Evolutionary conservation across 2,329 filamentous ascomycete species (phyloP).

Genomic region (Cladosporium sp.): DNA sequence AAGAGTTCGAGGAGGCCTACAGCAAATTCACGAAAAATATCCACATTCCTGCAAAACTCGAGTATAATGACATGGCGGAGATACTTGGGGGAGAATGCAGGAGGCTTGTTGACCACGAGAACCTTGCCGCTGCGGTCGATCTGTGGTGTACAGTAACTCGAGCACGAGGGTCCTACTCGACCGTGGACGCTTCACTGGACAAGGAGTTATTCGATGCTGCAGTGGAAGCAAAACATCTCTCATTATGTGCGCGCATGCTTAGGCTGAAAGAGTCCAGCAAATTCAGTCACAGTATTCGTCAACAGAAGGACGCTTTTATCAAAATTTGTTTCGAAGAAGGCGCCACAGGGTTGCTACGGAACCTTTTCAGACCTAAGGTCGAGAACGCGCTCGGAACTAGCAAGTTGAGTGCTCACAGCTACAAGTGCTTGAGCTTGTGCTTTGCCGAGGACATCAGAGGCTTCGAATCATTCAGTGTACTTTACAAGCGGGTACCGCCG

Average conservation of each 20-base stretch:
- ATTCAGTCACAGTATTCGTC: not conserved
- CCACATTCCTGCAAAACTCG: not conserved
- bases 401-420: constrained; percentile 2
- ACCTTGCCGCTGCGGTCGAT: not conserved
- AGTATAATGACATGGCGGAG: not conserved
- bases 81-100: not conserved
- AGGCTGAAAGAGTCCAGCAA: not conserved
- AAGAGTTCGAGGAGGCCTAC: not conserved
- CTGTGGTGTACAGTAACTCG: not conserved
- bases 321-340: not conserved
- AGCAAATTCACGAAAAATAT: not conserved
- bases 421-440: not conserved
- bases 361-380: not conserved
- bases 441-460: not conserved
- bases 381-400: not conserved
- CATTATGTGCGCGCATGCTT: constrained; percentile 2
- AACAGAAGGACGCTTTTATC: constrained; percentile 3
- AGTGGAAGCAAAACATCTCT: not conserved
- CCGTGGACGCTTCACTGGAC: not conserved
- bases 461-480: not conserved
- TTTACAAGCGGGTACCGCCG: not conserved
- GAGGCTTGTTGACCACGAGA: not conserved
- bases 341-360: not conserved
- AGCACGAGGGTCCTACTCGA: not conserved
- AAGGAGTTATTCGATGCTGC: not conserved